Percentiles rank a stretch among this genome's conserved stretches.
Conservation (phyloP, 306 rosid species). For the Trichosanthes truncata region DNA sequence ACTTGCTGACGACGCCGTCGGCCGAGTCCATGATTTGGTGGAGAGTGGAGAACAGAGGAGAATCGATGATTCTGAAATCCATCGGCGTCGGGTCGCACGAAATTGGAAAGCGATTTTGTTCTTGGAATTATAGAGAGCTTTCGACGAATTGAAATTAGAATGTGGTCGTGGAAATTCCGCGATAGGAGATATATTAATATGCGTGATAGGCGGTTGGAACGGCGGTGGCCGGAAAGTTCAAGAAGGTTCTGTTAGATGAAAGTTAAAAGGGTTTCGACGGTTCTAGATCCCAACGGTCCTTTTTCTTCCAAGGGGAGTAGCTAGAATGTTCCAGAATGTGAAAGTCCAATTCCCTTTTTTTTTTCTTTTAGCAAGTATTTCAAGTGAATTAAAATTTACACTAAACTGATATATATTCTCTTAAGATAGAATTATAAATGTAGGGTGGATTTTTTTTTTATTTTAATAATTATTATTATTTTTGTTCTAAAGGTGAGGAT, state of each 20-base stretch:
- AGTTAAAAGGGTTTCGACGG: too few species aligned
- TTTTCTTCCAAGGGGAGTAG: not conserved
- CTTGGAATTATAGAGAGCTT: not conserved
- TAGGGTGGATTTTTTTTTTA: too few species aligned
- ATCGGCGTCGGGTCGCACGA: constrained; percentile 1
- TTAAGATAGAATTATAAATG: too few species aligned
- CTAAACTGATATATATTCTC: too few species aligned
- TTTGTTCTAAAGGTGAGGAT: too few species aligned
- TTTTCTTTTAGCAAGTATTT: too few species aligned
- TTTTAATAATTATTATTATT: too few species aligned
- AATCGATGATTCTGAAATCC: constrained; percentile 40
- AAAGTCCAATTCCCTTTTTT: not conserved
- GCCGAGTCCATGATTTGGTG: constrained; percentile 33
- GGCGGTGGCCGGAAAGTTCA: not conserved
- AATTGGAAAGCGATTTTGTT: not conserved
- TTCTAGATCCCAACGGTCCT: not conserved
- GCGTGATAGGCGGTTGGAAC: not conserved
- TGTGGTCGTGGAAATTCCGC: not conserved
- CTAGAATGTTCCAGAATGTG: not conserved
- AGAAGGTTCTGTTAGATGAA: not conserved
- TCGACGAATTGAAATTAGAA: not conserved
- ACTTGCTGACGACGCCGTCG: constrained; percentile 28
- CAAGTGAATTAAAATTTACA: too few species aligned
- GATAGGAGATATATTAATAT: not conserved
- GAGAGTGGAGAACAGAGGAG: constrained; percentile 33